phyloP scores from a whole-genome alignment of 2,329 filamentous ascomycete genomes.

The Ceratocystis eucalypticola region DNA sequence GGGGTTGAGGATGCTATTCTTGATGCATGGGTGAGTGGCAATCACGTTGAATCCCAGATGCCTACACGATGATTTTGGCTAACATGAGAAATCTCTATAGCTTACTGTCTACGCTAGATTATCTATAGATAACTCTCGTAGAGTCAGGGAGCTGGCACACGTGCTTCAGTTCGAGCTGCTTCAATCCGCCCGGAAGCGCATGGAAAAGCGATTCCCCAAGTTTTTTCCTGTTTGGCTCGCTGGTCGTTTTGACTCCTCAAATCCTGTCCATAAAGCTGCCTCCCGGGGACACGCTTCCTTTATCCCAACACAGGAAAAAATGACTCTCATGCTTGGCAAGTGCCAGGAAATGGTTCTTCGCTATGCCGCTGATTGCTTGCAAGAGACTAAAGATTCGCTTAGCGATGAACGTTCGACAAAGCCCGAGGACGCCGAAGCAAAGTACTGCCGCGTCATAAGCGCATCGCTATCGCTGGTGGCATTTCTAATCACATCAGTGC shows the following conservation, averaged over 20 bases:
- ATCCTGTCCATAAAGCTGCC: constrained; percentile 60
- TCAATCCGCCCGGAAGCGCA: constrained; percentile 59
- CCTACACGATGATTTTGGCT: neutral
- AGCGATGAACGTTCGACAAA: constrained; percentile 82
- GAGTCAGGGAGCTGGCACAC: constrained; percentile 79
- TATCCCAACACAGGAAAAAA: constrained; percentile 68
- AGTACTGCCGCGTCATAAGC: constrained; percentile 62
- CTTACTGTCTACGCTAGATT: constrained; percentile 73
- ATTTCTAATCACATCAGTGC: constrained; percentile 36
- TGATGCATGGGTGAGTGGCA: constrained; percentile 62
- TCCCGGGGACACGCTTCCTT: constrained; percentile 62
- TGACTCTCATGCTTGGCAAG: constrained; percentile 59
- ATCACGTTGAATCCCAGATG: constrained; percentile 18
- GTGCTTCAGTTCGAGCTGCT: constrained; percentile 51
- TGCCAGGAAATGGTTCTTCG: constrained; percentile 72
- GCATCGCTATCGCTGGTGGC: constrained; percentile 42
- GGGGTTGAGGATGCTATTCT: constrained; percentile 70
- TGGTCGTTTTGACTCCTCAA: constrained; percentile 76
- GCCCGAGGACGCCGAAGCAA: constrained; percentile 70
- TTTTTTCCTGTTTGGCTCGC: constrained; percentile 84
- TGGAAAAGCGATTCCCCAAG: constrained; percentile 64
- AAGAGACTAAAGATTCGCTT: constrained; percentile 66
- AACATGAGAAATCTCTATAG: constrained; percentile 30
- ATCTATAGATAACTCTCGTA: constrained; percentile 78
- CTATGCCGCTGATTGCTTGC: constrained; percentile 66